Evolutionary conservation across 164 flowering plant species (phyloP).

Genomic region (Magnolia officinalis): DNA sequence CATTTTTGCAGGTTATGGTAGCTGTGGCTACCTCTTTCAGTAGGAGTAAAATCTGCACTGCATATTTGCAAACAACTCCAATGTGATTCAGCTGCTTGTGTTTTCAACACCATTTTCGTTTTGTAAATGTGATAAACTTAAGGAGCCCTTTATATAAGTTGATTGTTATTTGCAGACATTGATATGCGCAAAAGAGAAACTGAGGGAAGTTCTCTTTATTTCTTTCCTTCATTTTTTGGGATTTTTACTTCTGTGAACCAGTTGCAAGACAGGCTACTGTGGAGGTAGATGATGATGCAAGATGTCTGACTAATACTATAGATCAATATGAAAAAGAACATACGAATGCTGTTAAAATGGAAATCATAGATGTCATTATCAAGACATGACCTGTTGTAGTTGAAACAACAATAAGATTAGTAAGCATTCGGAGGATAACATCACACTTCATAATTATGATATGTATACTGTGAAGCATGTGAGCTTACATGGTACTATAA

Average conservation of each 20-base stretch:
- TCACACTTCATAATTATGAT: not conserved
- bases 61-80: not conserved
- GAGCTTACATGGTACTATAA: no score
- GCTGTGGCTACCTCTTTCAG: conserved; percentile 8
- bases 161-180: not conserved
- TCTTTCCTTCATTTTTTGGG: not conserved
- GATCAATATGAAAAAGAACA: not conserved
- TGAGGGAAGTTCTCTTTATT: not conserved
- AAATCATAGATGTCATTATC: no score
- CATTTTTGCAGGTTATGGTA: conserved; percentile 15
- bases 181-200: not conserved
- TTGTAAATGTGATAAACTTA: not conserved
- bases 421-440: no score
- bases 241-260: not conserved
- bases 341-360: not conserved
- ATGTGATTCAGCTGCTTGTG: not conserved
- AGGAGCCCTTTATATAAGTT: not conserved
- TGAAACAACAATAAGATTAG: no score
- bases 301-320: no score
- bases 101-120: not conserved
- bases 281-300: not conserved
- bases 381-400: no score
- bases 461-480: not conserved
- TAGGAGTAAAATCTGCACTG: not conserved
- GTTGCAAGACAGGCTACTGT: not conserved